phyloP scores from a whole-genome alignment of 2,329 filamentous ascomycete genomes.

The Colletotrichum tropicale region DNA sequence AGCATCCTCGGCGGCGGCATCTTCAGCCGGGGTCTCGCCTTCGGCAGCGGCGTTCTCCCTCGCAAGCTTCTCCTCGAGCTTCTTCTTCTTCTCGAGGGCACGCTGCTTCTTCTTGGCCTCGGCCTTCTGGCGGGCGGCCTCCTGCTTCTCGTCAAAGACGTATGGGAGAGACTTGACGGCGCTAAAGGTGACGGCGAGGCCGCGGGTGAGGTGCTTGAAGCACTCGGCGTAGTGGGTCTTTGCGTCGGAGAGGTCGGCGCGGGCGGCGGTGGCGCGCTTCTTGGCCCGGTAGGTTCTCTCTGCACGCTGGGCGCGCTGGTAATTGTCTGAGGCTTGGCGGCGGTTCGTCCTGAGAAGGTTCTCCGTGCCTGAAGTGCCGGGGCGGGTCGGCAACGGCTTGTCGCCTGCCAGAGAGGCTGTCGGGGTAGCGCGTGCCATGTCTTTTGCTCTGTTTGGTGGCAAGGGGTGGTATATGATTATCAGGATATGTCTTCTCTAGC shows the following conservation, averaged over 20 bases:
- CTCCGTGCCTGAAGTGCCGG: conserved; percentile 48
- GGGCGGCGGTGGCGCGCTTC: conserved; percentile 44
- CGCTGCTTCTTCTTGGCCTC: conserved; percentile 33
- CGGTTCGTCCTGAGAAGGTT: conserved; percentile 42
- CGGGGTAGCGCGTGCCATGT: conserved; percentile 19
- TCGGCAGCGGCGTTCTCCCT: conserved; percentile 21
- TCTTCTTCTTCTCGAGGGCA: conserved; percentile 37
- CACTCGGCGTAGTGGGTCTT: conserved; percentile 42
- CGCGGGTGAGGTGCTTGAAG: conserved; percentile 38
- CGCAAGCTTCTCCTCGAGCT: conserved; percentile 37
- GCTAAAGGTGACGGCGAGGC: conserved; percentile 32
- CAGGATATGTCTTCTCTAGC: not conserved
- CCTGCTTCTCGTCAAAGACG: conserved; percentile 39
- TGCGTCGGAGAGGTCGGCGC: conserved; percentile 40
- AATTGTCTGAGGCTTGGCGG: conserved; percentile 40
- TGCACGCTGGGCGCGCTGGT: conserved; percentile 41
- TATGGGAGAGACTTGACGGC: conserved; percentile 38
- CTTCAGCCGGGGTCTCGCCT: not conserved
- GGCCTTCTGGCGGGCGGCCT: conserved; percentile 30
- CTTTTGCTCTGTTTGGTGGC: not conserved
- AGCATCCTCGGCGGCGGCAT: not conserved
- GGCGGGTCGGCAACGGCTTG: conserved; percentile 35
- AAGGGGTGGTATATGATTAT: not conserved
- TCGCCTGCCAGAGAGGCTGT: not conserved
- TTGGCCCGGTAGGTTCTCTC: conserved; percentile 44